Conservation (phyloP, 805 yeast species). For the Ogataea dorogensis region DNA sequence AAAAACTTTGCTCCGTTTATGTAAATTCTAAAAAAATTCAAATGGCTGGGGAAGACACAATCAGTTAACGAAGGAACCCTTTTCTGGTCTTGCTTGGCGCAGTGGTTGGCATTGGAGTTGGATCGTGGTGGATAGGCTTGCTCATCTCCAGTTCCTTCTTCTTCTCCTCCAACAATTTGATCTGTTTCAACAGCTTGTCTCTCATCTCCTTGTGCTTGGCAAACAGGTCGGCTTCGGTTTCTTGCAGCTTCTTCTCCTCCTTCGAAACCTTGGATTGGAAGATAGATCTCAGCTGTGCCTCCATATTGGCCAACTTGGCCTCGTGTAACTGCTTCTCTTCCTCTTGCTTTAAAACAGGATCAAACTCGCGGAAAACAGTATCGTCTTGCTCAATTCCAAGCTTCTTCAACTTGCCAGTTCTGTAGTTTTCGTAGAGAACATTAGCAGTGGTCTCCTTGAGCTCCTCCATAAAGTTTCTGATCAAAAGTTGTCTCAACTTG, state of each 20-base stretch:
- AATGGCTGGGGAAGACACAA: slow-evolving; percentile 12
- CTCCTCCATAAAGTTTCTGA: slow-evolving; percentile 91
- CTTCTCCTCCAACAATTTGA: slow-evolving; percentile 87
- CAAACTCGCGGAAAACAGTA: slow-evolving; percentile 90
- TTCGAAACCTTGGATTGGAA: slow-evolving; percentile 95
- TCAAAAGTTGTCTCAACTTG: slow-evolving; percentile 80
- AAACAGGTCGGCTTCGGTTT: slow-evolving; percentile 94
- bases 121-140: slow-evolving; percentile 48
- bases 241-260: slow-evolving; percentile 95
- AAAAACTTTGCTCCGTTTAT: slow-evolving; percentile 14
- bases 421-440: slow-evolving; percentile 79
- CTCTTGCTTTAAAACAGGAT: slow-evolving; percentile 87
- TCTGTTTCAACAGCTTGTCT: slow-evolving; percentile 85
- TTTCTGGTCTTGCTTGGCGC: slow-evolving; percentile 65
- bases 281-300: slow-evolving; percentile 92
- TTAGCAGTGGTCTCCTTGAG: slow-evolving; percentile 81
- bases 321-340: slow-evolving; percentile 93
- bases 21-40: slow-evolving; percentile 11
- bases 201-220: slow-evolving; percentile 96
- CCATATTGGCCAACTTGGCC: slow-evolving; percentile 90
- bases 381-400: slow-evolving; percentile 93
- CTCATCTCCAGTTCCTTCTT: slow-evolving; percentile 71
- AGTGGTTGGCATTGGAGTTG: slow-evolving; percentile 35
- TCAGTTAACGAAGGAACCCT: slow-evolving; percentile 65
- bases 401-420: slow-evolving; percentile 73